A percentile compares a stretch with the other conserved stretches of the same genome.
These are phyloP conservation scores for Lentinula detonsa DNA, from an alignment of 768 basidiomycete species.

Conservation along the genomic window DNA sequence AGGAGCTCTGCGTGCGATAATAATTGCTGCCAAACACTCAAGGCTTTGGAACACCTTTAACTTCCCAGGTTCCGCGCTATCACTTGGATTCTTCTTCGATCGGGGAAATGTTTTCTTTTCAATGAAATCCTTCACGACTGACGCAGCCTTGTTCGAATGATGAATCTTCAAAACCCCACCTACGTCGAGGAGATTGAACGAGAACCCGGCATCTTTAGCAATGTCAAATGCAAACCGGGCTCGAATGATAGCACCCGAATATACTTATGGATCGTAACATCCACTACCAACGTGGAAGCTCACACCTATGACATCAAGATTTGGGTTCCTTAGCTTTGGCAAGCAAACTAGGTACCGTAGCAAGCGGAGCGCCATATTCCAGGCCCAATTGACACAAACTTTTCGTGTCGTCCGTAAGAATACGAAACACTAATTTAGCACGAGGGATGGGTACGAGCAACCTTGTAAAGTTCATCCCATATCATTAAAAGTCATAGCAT, in stretches of 20 bases:
- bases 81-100: constrained; percentile 61
- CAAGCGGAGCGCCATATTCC: constrained; percentile 93
- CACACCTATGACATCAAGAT: constrained; percentile 85
- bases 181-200: constrained; percentile 82
- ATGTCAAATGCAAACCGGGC: constrained; percentile 84
- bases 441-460: constrained; percentile 75
- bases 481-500: constrained; percentile 98
- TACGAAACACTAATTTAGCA: constrained; percentile 88
- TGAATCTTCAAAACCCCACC: constrained; percentile 92
- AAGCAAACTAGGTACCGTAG: constrained; percentile 73
- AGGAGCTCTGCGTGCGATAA: constrained; percentile 82
- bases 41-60: constrained; percentile 91
- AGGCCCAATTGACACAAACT: constrained; percentile 90
- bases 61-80: constrained; percentile 94
- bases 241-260: constrained; percentile 82
- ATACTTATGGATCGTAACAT: constrained; percentile 88
- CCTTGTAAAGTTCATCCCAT: constrained; percentile 90
- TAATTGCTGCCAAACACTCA: constrained; percentile 82
- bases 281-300: constrained; percentile 98
- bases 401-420: constrained; percentile 97
- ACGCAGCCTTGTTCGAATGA: constrained; percentile 78
- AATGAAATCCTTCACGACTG: constrained; percentile 64
- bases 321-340: constrained; percentile 68
- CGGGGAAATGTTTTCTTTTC: constrained; percentile 66
- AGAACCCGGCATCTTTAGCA: constrained; percentile 74